A percentile compares a stretch with the other conserved stretches of the same genome.
phyloP scores from a whole-genome alignment of 2,329 filamentous ascomycete genomes.

The Penicillium sumatraense region DNA sequence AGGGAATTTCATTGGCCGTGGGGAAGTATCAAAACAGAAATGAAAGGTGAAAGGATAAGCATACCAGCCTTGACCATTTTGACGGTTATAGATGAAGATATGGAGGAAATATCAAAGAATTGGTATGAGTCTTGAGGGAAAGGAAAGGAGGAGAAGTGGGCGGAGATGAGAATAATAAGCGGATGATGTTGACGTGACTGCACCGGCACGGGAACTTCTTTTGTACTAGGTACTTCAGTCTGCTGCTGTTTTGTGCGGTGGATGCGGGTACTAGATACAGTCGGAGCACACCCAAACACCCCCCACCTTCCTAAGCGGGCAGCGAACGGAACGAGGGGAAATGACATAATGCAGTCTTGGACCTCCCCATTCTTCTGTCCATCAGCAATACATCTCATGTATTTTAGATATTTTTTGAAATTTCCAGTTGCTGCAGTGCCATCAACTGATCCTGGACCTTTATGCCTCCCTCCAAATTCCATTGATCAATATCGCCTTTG shows the following conservation, averaged over 20 bases:
- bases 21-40: constrained; percentile 3
- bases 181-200: constrained; percentile 33
- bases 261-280: constrained; percentile 16
- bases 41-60: constrained; percentile 37
- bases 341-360: constrained; percentile 28
- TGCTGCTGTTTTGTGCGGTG: background rate
- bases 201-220: background rate
- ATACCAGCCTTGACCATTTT: constrained; percentile 99
- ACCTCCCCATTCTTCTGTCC: constrained; percentile 2
- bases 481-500: background rate
- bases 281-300: constrained; percentile 15
- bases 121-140: constrained; percentile 16
- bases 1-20: constrained; percentile 8
- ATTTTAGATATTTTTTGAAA: no score
- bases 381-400: no score
- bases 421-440: no score
- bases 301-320: constrained; percentile 32
- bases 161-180: constrained; percentile 25
- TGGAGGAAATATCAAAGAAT: constrained; percentile 23
- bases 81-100: constrained; percentile 56
- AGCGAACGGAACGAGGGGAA: constrained; percentile 23
- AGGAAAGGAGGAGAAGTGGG: constrained; percentile 22
- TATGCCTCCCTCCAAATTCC: background rate
- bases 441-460: background rate
- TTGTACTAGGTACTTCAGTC: background rate